Evolutionary conservation across 148 eudicot genomes (phyloP).

Genomic region (Fagopyrum tataricum): DNA sequence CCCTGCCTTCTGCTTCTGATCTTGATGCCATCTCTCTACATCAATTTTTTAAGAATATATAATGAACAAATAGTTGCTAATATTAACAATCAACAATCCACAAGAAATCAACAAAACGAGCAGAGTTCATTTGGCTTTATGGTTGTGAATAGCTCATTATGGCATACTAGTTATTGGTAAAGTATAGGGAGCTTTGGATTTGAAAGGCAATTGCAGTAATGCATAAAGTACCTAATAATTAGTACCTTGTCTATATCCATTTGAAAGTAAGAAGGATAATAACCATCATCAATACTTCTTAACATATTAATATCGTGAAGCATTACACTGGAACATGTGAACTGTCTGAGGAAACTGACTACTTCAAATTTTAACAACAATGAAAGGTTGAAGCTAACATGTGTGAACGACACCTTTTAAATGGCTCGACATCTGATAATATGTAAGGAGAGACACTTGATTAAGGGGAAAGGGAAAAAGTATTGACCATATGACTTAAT

Average conservation of each 20-base stretch:
- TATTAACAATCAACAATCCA: too few species aligned
- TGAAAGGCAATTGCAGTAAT: not conserved
- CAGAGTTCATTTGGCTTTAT: not conserved
- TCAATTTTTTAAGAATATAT: not conserved
- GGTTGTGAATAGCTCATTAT: not conserved
- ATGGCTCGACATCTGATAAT: not conserved
- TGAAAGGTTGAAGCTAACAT: not conserved
- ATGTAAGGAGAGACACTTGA: not conserved
- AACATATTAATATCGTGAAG: not conserved
- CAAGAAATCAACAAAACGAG: too few species aligned
- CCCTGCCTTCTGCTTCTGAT: conserved; percentile 31
- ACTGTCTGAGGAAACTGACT: not conserved
- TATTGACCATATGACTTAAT: not conserved
- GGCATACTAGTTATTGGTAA: not conserved
- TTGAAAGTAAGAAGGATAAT: not conserved
- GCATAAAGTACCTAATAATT: not conserved
- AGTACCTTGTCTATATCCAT: not conserved
- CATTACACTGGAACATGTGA: not conserved
- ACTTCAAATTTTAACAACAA: not conserved
- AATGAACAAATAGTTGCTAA: not conserved
- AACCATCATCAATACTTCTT: not conserved
- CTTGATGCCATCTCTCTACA: conserved; percentile 41
- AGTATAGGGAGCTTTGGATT: not conserved
- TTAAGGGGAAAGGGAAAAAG: not conserved
- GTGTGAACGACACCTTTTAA: not conserved